phyloP scores from a whole-genome alignment of 2,329 filamentous ascomycete genomes.

The Talaromyces amestolkiae region DNA sequence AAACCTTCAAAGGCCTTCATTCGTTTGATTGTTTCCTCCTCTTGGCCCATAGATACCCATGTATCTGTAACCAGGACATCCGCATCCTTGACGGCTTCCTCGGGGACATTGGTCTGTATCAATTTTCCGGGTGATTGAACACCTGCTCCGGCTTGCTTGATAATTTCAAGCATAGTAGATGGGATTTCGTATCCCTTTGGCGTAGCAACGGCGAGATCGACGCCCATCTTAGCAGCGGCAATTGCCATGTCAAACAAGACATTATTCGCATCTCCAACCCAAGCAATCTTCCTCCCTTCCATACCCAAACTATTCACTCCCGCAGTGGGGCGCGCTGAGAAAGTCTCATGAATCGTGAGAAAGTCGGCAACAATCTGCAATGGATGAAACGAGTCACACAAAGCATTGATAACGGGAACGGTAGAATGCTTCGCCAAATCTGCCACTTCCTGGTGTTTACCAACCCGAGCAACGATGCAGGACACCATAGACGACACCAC shows the following conservation, averaged over 20 bases:
- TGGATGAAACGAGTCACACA: constrained; percentile 89
- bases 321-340: constrained; percentile 51
- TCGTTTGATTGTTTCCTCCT: constrained; percentile 74
- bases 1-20: constrained; percentile 82
- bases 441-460: constrained; percentile 71
- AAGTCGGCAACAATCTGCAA: constrained; percentile 94
- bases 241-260: constrained; percentile 93
- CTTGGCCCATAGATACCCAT: constrained; percentile 98
- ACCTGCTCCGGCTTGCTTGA: constrained; percentile 60
- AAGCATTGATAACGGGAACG: constrained; percentile 80
- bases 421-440: constrained; percentile 68
- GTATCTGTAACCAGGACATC: constrained; percentile 94
- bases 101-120: constrained; percentile 72
- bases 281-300: constrained; percentile 84
- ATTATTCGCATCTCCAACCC: constrained; percentile 96
- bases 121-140: constrained; percentile 64
- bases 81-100: constrained; percentile 79
- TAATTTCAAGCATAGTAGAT: constrained; percentile 67
- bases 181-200: constrained; percentile 83
- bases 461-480: constrained; percentile 76
- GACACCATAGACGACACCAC: constrained; percentile 94
- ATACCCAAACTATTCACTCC: constrained; percentile 59
- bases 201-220: constrained; percentile 82
- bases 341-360: constrained; percentile 80
- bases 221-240: constrained; percentile 79